phyloP scores from a whole-genome alignment of 1,284 basidiomycete species.

The Malassezia vespertilionis region DNA sequence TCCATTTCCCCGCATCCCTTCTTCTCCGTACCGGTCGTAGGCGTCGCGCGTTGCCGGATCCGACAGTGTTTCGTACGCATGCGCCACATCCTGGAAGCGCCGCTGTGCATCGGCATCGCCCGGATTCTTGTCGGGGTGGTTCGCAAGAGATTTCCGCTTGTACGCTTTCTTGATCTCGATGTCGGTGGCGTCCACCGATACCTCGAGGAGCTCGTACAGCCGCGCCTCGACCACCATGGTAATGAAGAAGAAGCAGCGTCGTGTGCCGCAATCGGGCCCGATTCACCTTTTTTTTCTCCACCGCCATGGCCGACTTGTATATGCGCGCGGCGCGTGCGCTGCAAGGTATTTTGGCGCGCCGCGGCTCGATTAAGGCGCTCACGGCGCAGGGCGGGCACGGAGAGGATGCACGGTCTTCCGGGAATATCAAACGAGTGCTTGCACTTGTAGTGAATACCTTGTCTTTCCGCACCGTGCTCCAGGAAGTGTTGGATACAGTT shows the following conservation, averaged over 20 bases:
- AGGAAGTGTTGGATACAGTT: slow-evolving; percentile 18
- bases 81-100: slow-evolving; percentile 41
- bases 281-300: slow-evolving; percentile 8
- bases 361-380: slow-evolving; percentile 34
- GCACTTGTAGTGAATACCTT: slow-evolving; percentile 35
- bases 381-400: slow-evolving; percentile 7
- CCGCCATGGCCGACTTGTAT: slow-evolving; percentile 37
- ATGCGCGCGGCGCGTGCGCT: slow-evolving; percentile 27
- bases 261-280: slow-evolving; percentile 5
- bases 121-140: slow-evolving; percentile 44
- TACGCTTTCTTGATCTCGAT: slow-evolving; percentile 72
- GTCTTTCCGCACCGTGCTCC: slow-evolving; percentile 24
- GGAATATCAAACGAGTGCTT: slow-evolving; percentile 26
- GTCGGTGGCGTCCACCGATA: slow-evolving; percentile 62
- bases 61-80: slow-evolving; percentile 40
- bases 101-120: slow-evolving; percentile 31
- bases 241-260: neutral
- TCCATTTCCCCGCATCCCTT: slow-evolving; percentile 15
- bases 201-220: slow-evolving; percentile 53
- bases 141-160: slow-evolving; percentile 37
- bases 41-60: slow-evolving; percentile 33
- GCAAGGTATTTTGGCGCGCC: slow-evolving; percentile 25
- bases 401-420: neutral
- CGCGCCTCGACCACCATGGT: slow-evolving; percentile 22
- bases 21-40: slow-evolving; percentile 41